phyloP scores from a whole-genome alignment of 1,284 basidiomycete genomes.

The Cutaneotrichosporon cyanovorans region DNA sequence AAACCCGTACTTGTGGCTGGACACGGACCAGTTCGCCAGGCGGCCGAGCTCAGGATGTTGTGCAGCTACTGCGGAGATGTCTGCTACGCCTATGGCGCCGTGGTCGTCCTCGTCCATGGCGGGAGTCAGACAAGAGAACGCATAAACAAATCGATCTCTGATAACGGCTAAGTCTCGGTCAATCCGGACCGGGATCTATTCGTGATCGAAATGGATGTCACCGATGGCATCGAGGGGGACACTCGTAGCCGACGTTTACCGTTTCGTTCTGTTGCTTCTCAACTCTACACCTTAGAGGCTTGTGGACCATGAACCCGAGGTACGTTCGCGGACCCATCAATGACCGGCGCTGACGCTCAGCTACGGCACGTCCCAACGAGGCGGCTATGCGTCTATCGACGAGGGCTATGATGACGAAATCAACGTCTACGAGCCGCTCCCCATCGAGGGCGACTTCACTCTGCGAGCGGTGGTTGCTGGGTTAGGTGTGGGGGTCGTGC shows the following conservation, averaged over 20 bases:
- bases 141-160: no score
- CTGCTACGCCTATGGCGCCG: background rate
- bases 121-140: no score
- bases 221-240: no score
- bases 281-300: no score
- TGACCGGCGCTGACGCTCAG: constrained; percentile 7
- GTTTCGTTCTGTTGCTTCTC: no score
- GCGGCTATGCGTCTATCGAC: constrained; percentile 1
- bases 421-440: constrained; percentile 13
- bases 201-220: no score
- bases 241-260: no score
- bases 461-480: constrained; percentile 42
- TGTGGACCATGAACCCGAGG: constrained; percentile 15
- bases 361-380: constrained; percentile 18
- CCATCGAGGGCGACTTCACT: constrained; percentile 38
- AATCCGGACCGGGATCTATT: no score
- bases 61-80: background rate
- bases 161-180: no score
- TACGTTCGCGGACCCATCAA: background rate
- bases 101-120: constrained; percentile 4
- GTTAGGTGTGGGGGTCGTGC: constrained; percentile 38
- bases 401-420: constrained; percentile 11
- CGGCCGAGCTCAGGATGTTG: constrained; percentile 41
- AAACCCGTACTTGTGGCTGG: constrained; percentile 92
- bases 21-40: constrained; percentile 91